phyloP scores from a whole-genome alignment of 108 stramenopile species.

The Skeletonema costatum region DNA sequence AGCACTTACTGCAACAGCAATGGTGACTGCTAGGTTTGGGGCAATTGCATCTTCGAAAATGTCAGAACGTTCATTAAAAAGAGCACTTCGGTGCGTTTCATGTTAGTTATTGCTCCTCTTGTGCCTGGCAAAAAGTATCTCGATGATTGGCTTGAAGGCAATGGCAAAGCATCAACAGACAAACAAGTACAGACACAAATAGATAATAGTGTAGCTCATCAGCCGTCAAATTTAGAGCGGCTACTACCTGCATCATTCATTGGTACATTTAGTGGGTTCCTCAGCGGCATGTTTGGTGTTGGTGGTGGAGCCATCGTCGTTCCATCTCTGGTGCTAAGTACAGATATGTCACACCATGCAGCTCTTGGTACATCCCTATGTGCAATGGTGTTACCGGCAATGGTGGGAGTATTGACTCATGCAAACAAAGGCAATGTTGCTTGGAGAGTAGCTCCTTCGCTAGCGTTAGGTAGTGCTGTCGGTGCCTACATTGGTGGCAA shows the following conservation, averaged over 20 bases:
- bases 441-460: constrained; percentile 72
- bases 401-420: constrained; percentile 81
- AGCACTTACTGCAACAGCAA: constrained; percentile 74
- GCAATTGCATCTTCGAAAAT: constrained; percentile 59
- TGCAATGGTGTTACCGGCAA: constrained; percentile 84
- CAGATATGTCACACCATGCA: constrained; percentile 84
- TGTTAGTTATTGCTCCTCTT: constrained; percentile 85
- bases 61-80: constrained; percentile 51
- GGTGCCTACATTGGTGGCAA: constrained; percentile 85
- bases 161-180: constrained; percentile 1
- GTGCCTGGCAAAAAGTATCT: constrained; percentile 78
- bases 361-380: constrained; percentile 87
- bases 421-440: constrained; percentile 69
- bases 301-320: constrained; percentile 93
- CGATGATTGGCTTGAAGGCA: constrained; percentile 6
- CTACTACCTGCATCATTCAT: constrained; percentile 50
- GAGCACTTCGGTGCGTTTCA: constrained; percentile 84
- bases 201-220: not conserved
- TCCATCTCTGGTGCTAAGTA: constrained; percentile 74
- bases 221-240: constrained; percentile 13
- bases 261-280: constrained; percentile 50
- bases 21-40: constrained; percentile 80
- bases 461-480: constrained; percentile 77
- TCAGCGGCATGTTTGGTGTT: constrained; percentile 92
- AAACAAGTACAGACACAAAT: constrained; percentile 4